phyloP scores from a whole-genome alignment of 495 filamentous ascomycete genomes.

The Podospora comata region DNA sequence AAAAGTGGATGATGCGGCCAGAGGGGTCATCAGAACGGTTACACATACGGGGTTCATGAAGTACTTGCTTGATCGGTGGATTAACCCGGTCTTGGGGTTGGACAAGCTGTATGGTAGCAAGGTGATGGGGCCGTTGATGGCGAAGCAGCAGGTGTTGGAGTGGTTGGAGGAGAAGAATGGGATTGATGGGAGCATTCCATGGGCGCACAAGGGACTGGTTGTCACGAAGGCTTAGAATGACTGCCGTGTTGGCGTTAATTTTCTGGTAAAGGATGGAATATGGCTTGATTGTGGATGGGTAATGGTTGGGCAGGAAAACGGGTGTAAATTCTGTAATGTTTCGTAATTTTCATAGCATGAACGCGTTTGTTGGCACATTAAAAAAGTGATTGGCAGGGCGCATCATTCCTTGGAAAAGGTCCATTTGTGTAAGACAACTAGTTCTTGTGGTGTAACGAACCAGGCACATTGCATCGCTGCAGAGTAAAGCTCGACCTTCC shows the following conservation, averaged over 20 bases:
- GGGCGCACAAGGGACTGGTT: neutral
- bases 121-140: conserved; percentile 7
- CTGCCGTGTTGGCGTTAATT: neutral
- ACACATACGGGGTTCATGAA: neutral
- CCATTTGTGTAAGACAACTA: no score
- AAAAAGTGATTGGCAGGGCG: no score
- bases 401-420: neutral
- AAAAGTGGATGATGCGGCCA: neutral
- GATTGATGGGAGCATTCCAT: neutral
- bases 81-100: neutral
- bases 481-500: no score
- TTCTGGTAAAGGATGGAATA: neutral
- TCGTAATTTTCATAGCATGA: no score
- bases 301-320: neutral
- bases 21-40: conserved; percentile 3
- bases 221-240: neutral
- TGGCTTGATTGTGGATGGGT: no score
- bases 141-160: conserved; percentile 7
- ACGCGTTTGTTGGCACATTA: no score
- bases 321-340: neutral
- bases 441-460: no score
- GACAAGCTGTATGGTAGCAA: neutral
- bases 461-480: no score
- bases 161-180: conserved; percentile 5
- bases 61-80: conserved; percentile 1